These are phyloP conservation scores for Balakata baccata DNA, from an alignment of 345 rosid genomes.

Conservation along the genomic window DNA sequence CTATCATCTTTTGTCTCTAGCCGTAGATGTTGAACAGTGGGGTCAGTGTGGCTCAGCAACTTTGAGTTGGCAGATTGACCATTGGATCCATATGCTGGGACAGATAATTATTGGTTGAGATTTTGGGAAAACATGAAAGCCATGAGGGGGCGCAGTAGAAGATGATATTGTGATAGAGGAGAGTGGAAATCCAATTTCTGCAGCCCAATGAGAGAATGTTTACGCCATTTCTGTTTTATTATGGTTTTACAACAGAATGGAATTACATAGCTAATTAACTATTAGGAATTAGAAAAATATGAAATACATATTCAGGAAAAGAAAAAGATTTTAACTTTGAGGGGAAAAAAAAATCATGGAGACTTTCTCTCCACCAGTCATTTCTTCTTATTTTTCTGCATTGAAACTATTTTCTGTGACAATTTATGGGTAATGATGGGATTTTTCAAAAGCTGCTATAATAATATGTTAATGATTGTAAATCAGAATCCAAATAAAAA, in stretches of 20 bases:
- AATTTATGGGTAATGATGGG: background rate
- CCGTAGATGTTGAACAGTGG: background rate
- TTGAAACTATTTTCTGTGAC: too few relatives aligned
- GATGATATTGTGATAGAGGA: background rate
- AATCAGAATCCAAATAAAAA: too few relatives aligned
- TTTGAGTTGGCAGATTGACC: background rate
- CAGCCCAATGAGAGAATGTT: slow-evolving; percentile 3
- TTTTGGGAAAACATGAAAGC: background rate
- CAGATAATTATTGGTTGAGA: background rate
- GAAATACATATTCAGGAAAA: too few relatives aligned
- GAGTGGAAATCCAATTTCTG: background rate
- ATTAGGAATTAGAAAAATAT: too few relatives aligned
- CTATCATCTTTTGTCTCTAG: background rate
- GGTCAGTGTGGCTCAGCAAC: background rate
- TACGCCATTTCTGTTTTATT: background rate
- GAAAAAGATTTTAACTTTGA: too few relatives aligned
- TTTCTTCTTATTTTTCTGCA: too few relatives aligned
- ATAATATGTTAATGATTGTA: background rate
- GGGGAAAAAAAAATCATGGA: too few relatives aligned
- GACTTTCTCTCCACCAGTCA: too few relatives aligned
- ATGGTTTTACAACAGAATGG: too few relatives aligned
- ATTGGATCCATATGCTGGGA: background rate
- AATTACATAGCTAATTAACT: too few relatives aligned
- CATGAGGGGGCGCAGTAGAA: background rate
- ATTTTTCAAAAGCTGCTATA: background rate